Evolutionary conservation across 257 asterid species (phyloP), one percentile per base, ranked within the genome.

Genomic region (Solanum paucissectum): DNA sequence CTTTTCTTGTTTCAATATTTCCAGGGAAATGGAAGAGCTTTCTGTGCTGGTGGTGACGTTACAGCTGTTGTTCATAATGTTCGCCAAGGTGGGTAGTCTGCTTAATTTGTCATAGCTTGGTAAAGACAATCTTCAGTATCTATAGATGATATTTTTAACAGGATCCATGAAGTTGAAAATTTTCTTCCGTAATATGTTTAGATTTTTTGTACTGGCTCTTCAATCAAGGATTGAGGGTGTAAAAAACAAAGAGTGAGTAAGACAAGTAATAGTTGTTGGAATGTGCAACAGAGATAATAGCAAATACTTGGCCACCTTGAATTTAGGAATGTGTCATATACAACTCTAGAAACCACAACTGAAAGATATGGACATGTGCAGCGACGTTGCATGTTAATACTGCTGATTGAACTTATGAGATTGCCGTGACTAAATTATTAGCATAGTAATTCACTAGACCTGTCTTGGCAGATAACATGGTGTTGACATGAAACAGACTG

Each of bases 11-110:
- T 42, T 37, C 33, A 37, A 86, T 18, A 12, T 23, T 86, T 77
- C 36, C 87, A 94, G 99, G 98, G 98, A 72, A 92, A 89, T 36
- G 99, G 99, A 83, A 94, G 98, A 90, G 95, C 99, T 89, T 97
- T 95, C 89, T 97, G 98, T 94, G 97, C 98, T 29, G 99, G 99
- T 82, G 99, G 96, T 82, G 99, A 97, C 92, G 98, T 95, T 89
- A 94, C 98, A 13, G 94, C 94, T 72, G 95, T 94, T 88, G 98
- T 92, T 89, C 95, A 77, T 92, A 93, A 93, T 86, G 89, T 94
- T 87, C 91, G 86, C 84, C 90, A 89, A 93, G 98, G 98, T 95
- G 88, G 83, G 83, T 52, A 4, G 40, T 52, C 83, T 14, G 27
- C 38, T 49, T 1, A 82, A 49, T 29, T 82, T 66, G 20, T 82